A percentile compares a stretch with the other conserved stretches of the same genome.
Evolutionary conservation across 2,329 filamentous ascomycete species (phyloP).

Genomic region (Beauveria scarabaeidicola): DNA sequence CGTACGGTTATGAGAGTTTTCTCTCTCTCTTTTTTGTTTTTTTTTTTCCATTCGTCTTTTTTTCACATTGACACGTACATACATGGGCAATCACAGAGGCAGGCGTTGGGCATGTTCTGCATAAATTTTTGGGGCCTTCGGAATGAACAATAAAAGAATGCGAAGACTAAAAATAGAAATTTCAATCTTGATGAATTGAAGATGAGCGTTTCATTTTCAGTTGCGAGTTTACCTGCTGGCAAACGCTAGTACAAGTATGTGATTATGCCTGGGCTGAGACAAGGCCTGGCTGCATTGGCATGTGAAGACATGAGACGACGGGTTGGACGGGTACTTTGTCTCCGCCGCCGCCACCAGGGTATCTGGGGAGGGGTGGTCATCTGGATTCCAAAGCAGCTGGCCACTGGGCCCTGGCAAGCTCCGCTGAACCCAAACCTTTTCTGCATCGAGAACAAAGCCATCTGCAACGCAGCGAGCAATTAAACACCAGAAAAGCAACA

Average conservation of each 20-base stretch:
- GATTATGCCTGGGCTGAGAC: not conserved
- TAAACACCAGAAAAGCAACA: not conserved
- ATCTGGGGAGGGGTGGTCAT: not conserved
- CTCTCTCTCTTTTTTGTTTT: not conserved
- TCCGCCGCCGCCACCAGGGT: not conserved
- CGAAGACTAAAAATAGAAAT: constrained; percentile 7
- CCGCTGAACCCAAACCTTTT: not conserved
- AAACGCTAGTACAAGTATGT: not conserved
- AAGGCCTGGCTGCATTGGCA: not conserved
- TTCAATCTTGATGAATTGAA: not conserved
- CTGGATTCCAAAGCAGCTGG: not conserved
- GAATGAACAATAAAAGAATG: constrained; percentile 1
- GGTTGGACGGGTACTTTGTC: not conserved
- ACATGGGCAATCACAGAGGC: not conserved
- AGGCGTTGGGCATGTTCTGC: not conserved
- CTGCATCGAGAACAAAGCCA: not conserved
- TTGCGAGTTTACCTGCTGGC: not conserved
- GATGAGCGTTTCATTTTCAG: not conserved
- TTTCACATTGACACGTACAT: not conserved
- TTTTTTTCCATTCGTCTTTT: not conserved
- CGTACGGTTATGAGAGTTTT: not conserved
- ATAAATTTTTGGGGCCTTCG: not conserved
- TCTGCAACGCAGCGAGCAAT: not conserved
- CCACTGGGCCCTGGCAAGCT: not conserved
- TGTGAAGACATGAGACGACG: constrained; percentile 9